A percentile compares a stretch with the other conserved stretches of the same genome.
Evolutionary conservation across 2,329 filamentous ascomycete genomes (phyloP).

Genomic region (Xylaria sp.): DNA sequence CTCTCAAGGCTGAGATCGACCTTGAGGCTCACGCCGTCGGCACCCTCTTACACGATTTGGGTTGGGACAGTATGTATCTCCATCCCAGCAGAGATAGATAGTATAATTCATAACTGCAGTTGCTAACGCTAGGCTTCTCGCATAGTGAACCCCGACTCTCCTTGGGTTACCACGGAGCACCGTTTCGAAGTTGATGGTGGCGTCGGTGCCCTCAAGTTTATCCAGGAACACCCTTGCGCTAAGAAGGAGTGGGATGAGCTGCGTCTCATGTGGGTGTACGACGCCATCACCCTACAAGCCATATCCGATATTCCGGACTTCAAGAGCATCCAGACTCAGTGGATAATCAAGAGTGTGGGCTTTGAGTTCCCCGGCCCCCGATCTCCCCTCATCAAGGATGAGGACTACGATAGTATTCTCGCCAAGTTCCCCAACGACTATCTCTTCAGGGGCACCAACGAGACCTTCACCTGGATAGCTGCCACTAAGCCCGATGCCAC

Average conservation of each 20-base stretch:
- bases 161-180: constrained; percentile 32
- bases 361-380: constrained; percentile 39
- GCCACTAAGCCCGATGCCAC: constrained; percentile 29
- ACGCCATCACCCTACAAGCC: constrained; percentile 35
- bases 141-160: constrained; percentile 35
- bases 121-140: constrained; percentile 21
- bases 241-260: constrained; percentile 32
- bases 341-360: constrained; percentile 38
- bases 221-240: constrained; percentile 25
- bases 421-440: constrained; percentile 35
- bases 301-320: constrained; percentile 30
- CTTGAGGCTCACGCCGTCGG: constrained; percentile 37
- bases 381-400: constrained; percentile 30
- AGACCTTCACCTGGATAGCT: constrained; percentile 38
- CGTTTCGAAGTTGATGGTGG: constrained; percentile 38
- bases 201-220: constrained; percentile 35
- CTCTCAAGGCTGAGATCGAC: constrained; percentile 38
- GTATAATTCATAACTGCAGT: background rate
- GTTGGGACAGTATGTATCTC: constrained; percentile 38
- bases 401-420: constrained; percentile 36
- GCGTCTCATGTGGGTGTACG: constrained; percentile 30
- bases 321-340: constrained; percentile 39
- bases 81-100: background rate
- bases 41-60: constrained; percentile 36
- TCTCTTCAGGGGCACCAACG: constrained; percentile 38